A percentile compares a stretch with the other conserved stretches of the same genome.
phyloP scores from a whole-genome alignment of 768 basidiomycete genomes.

The Coprinellus micaceus region DNA sequence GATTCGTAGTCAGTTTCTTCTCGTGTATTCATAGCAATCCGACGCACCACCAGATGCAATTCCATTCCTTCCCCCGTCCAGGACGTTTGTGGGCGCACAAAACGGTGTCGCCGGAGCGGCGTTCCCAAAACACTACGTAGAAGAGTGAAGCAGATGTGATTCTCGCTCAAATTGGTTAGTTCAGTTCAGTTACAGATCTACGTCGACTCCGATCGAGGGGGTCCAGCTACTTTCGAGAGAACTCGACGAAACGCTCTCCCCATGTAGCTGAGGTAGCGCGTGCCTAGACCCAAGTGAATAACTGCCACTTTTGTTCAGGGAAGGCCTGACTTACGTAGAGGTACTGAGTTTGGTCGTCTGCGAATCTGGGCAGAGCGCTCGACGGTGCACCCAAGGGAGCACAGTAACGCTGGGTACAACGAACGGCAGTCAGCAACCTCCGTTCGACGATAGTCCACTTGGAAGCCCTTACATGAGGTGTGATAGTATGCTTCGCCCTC shows the following conservation, averaged over 20 bases:
- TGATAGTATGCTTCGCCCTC: constrained; percentile 22
- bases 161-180: too few species aligned
- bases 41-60: not conserved
- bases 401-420: constrained; percentile 22
- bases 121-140: too few species aligned
- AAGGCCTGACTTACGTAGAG: constrained; percentile 17
- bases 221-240: not conserved
- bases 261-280: not conserved
- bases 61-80: not conserved
- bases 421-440: not conserved
- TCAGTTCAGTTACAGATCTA: too few species aligned
- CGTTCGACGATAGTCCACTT: not conserved
- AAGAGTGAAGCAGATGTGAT: too few species aligned
- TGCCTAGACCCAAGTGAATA: not conserved
- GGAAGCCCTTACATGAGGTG: constrained; percentile 18
- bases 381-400: constrained; percentile 19
- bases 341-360: constrained; percentile 32
- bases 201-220: too few species aligned
- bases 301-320: too few species aligned
- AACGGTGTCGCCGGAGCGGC: too few species aligned
- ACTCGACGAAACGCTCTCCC: constrained; percentile 4
- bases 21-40: not conserved
- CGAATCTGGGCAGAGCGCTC: constrained; percentile 26
- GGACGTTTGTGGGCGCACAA: too few species aligned
- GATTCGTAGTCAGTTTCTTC: not conserved